Evolutionary conservation across 805 yeast genomes (phyloP), one percentile per base, ranked within the genome.

Genomic region (Huiozyma naganishii): DNA sequence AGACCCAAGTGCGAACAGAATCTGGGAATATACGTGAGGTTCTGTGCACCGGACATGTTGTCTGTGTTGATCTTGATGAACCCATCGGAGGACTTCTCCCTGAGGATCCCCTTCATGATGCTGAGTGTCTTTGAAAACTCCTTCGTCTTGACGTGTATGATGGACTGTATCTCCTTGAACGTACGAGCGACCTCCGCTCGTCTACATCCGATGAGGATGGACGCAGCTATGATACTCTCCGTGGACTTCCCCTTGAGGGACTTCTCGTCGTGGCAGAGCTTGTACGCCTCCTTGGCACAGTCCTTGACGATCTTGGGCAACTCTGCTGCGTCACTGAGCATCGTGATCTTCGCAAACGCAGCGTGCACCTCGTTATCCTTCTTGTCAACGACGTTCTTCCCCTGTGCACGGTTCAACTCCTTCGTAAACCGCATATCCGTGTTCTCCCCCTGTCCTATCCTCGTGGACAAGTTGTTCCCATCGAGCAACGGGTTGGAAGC

Each of bases 311-410:
- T 86, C 58, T 85, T 83, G 8, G 98, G 97, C 43, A 90, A 67
- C 61, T 88, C 92, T 52, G 86, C 92, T 9, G 96, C 97, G 61
- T 92, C 98, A 65, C 97, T 92, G 83, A 92, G 82, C 68, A 87
- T 95, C 2, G 96, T 80, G 35, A 90, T 88, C 62, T 81, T 84
- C 12, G 92, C 80, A 65, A 83, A 92, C 1, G 97, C 97, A 1
- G 89, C 77, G 47, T 88, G 84, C 41, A 90, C 70, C 27, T 87
- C 92, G 50, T 83, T 82, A 57, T 92, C 97, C 61, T 79, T 86
- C 63, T 77, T 81, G 64, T 90, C 97, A 38, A 83, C 88, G 34
- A 84, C 72, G 40, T 88, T 79, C 60, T 78, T 83, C 48, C 83
- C 81, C 64, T 92, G 98, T 0, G 95, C 90, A 56, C 95, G 73